Base-by-base conservation (phyloP, 2,329 filamentous ascomycete species). In the Chaetomium sp. region DNA sequence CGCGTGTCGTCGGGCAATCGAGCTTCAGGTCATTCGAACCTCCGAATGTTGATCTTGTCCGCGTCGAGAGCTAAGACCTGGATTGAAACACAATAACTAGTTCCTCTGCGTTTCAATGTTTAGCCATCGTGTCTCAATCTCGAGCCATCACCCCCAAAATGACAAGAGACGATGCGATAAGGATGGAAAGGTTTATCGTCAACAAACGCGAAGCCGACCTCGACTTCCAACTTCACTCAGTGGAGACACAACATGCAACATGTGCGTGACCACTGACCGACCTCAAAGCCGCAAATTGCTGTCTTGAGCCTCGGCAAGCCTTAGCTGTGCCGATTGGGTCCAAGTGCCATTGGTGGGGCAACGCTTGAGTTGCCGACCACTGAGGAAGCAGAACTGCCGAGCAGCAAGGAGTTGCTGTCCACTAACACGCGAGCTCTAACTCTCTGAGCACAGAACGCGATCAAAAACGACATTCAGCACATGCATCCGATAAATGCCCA, bases 291-390 rank as follows among this genome's bases (percentile, higher is more conserved):
- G 53, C 33, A 60, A 65, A 57, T 60, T 65, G 60, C 45, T 63
- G 57, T 19, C 23, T 38, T 62, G 65, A 67, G 65, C 65, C 65
- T 67, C 65, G 65, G 65, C 63, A 58, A 63, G 29, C 33, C 63
- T 60, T 33, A 57, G 59, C 45, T 16, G 19, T 47, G 59, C 58
- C 59, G 47, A 65, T 56, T 47, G 49, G 65, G 47, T n/a, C 62
- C n/a, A 35, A 45, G 49, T 25, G 21, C 47, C 19, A 33, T n/a
- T 7, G 33, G 59, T 65, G 57, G 51, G 58, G 50, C 19, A n/a
- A 35, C 42, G 19, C 6, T 33, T 33, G 35, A 55, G 50, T 10
- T 25, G 27, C 16, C 8, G 35, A 58, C 47, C 23, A 16, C 33
- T 42, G 16, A 19, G 38, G 16, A n/a, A 42, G 19, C 38, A 42